Evolutionary conservation across 768 basidiomycete genomes (phyloP).

Genomic region (Tulasnella sp.): DNA sequence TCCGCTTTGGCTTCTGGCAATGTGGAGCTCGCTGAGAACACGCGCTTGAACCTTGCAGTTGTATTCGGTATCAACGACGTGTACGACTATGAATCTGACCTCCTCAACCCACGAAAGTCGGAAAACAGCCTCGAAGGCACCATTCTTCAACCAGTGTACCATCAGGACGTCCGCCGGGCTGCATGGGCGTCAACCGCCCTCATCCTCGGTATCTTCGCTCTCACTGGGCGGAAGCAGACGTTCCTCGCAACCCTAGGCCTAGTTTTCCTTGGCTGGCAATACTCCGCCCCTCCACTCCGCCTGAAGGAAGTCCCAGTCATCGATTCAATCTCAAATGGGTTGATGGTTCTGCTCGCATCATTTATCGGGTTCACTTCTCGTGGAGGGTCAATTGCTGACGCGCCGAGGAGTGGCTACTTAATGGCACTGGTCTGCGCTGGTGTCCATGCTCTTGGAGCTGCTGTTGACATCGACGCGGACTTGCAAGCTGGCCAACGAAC

Average conservation of each 20-base stretch:
- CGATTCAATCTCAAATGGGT: constrained; percentile 24
- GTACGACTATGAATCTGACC: constrained; percentile 23
- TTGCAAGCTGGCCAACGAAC: constrained; percentile 22
- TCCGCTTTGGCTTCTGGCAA: not conserved
- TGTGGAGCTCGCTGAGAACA: not conserved
- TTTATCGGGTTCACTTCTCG: constrained; percentile 21
- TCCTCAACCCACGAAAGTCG: constrained; percentile 22
- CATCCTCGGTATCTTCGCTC: constrained; percentile 15
- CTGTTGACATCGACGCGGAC: constrained; percentile 23
- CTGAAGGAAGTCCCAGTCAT: constrained; percentile 23
- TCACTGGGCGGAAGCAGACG: constrained; percentile 6
- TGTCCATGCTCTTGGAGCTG: constrained; percentile 24
- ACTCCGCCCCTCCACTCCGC: constrained; percentile 23
- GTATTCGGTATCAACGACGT: constrained; percentile 26
- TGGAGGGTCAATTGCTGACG: not conserved
- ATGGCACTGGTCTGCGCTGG: constrained; percentile 22
- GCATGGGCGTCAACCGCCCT: constrained; percentile 22
- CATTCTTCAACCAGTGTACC: constrained; percentile 22
- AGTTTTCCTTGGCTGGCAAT: constrained; percentile 22
- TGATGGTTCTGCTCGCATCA: constrained; percentile 22
- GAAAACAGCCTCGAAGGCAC: constrained; percentile 21
- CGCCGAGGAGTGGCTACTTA: constrained; percentile 17
- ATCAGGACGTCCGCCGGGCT: constrained; percentile 17
- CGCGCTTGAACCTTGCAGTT: not conserved
- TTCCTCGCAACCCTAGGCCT: constrained; percentile 18